Evolutionary conservation across 768 basidiomycete genomes (phyloP), one percentile per base, ranked within the genome.

Genomic region (Amanita molliuscula): DNA sequence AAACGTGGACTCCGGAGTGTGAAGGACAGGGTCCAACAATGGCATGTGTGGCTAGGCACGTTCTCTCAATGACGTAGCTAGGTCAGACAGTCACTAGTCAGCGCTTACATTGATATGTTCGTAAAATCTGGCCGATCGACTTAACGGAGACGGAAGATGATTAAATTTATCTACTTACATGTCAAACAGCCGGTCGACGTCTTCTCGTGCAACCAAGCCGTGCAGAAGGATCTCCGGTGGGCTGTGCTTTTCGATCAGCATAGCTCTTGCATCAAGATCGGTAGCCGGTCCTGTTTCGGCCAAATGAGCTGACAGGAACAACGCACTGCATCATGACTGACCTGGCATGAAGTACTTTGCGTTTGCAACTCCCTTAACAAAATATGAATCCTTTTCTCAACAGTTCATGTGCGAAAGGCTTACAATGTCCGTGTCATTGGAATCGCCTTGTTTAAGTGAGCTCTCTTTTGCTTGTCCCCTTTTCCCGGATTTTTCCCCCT

Each of bases 201-300:
- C 88, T 42, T 78, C 77, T 0, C 83, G 77, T 1, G 79, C 81
- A 31, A 92, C 85, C 18, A 92, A 66, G 8, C 85, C 85, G 56
- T 89, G 88, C 1, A 88, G 76, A 36, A 91, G 60, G 50, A 92
- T 88, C 57, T 89, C 88, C 0, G 88, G 88, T 0, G 86, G 83
- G 55, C 77, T 84, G 55, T 87, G 83, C 51, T 77, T 81, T 58
- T 88, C 86, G 41, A 89, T 88, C 58, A 88, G 63, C 23, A 74
- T 71, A 49, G 82, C 82, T 7, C 88, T 76, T 45, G 84, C 79
- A 15, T 66, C 73, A 37, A 89, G 76, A 59, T 89, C 77, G 44
- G 77, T 81, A 0, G 86, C 81, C 16, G 87, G 86, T 7, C 84
- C 83, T 82, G 29, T 46, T 26, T 54, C 38, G 50, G 42, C 34